Conservation (phyloP, 2,329 filamentous ascomycete species). For the Sphaerulina vaccinii region DNA sequence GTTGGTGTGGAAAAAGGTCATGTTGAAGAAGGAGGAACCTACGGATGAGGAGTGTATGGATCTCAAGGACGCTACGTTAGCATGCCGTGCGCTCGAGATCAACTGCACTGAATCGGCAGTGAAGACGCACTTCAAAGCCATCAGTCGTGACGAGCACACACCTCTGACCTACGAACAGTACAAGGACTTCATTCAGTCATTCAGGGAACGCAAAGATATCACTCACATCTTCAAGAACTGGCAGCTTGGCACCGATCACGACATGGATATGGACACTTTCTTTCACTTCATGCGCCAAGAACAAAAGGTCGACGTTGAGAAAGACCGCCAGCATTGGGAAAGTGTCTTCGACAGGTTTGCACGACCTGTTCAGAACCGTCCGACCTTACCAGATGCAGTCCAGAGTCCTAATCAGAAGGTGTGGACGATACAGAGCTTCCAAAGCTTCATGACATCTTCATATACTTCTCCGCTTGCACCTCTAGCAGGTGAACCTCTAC, state of each 20-base stretch:
- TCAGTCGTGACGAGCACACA: conserved; percentile 63
- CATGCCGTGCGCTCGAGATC: conserved; percentile 89
- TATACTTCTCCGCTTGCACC: conserved; percentile 31
- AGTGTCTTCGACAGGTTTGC: conserved; percentile 57
- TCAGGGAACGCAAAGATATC: conserved; percentile 84
- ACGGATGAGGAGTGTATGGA: conserved; percentile 69
- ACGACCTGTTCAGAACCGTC: conserved; percentile 36
- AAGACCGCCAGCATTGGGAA: conserved; percentile 66
- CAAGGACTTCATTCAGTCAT: conserved; percentile 73
- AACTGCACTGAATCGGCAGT: conserved; percentile 78
- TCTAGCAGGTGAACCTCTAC: conserved; percentile 40
- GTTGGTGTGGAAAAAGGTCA: conserved; percentile 72
- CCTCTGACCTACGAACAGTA: conserved; percentile 78
- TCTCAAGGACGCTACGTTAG: conserved; percentile 72
- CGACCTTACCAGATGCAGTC: conserved; percentile 44
- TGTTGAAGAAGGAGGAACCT: conserved; percentile 63
- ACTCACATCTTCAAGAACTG: conserved; percentile 67
- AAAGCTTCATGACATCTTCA: conserved; percentile 70
- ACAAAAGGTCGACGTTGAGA: conserved; percentile 74
- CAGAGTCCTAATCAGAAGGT: conserved; percentile 50
- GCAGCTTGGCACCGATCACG: conserved; percentile 48
- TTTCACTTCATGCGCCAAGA: conserved; percentile 68
- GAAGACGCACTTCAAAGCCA: conserved; percentile 69
- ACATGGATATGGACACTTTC: conserved; percentile 72
- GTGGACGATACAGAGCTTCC: conserved; percentile 78